Percentiles rank a stretch among this genome's conserved stretches.
phyloP scores from a whole-genome alignment of 495 filamentous ascomycete species.

The Cercophora sp. region DNA sequence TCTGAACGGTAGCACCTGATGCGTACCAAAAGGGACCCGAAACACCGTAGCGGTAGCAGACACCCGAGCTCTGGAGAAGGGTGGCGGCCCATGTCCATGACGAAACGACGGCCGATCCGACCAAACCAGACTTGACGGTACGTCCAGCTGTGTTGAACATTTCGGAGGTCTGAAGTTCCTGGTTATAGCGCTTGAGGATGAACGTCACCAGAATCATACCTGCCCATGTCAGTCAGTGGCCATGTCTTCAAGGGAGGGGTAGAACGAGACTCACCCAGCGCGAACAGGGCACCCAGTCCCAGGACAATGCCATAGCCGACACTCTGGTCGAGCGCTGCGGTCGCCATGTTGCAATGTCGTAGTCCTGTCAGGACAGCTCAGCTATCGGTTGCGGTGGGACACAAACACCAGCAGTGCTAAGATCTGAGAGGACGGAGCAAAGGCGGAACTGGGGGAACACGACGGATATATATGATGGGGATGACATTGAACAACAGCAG shows the following conservation, averaged over 20 bases:
- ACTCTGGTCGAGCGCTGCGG: slow-evolving; percentile 60
- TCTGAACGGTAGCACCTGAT: slow-evolving; percentile 63
- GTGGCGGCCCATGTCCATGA: slow-evolving; percentile 95
- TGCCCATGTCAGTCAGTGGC: slow-evolving; percentile 4
- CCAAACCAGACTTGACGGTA: slow-evolving; percentile 90
- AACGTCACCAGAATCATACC: slow-evolving; percentile 64
- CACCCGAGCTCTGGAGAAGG: slow-evolving; percentile 74
- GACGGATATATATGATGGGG: too few species aligned
- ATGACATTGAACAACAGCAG: too few species aligned
- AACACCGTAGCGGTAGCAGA: slow-evolving; percentile 90
- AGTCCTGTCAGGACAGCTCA: neutral
- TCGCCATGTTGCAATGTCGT: slow-evolving; percentile 18
- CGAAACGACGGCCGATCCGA: slow-evolving; percentile 92
- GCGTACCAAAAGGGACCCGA: slow-evolving; percentile 92
- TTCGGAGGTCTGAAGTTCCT: slow-evolving; percentile 93
- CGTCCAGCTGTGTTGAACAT: slow-evolving; percentile 95
- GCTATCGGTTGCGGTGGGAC: too few species aligned
- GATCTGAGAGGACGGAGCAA: too few species aligned
- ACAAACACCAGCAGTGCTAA: too few species aligned
- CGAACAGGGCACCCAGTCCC: slow-evolving; percentile 71
- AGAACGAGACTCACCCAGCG: slow-evolving; percentile 55
- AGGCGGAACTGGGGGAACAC: too few species aligned
- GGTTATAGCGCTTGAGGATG: slow-evolving; percentile 79
- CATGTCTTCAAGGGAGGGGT: neutral
- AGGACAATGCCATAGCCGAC: slow-evolving; percentile 84